Percentiles rank a stretch among this genome's conserved stretches.
Evolutionary conservation across 164 flowering plant species (phyloP).

Genomic region (Brasenia schreberi): DNA sequence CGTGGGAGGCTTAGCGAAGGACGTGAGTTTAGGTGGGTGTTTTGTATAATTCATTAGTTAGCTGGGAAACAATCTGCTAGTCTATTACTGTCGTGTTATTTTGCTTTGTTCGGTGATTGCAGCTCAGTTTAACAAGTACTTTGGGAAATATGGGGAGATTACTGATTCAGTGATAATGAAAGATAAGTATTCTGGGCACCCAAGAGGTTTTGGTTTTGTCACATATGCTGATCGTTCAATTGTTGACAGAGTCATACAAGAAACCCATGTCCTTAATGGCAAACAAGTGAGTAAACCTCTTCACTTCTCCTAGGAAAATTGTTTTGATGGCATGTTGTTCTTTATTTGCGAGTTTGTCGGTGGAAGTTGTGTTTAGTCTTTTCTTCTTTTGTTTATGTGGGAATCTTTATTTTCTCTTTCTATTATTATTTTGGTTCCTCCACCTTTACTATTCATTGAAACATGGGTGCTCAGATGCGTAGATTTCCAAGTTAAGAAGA

Average conservation of each 20-base stretch:
- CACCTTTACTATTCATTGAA: too few species aligned
- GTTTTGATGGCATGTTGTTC: too few species aligned
- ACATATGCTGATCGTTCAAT: conserved; percentile 90
- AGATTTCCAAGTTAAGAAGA: too few species aligned
- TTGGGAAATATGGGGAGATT: conserved; percentile 82
- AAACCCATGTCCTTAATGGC: conserved; percentile 63
- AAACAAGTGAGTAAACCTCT: conserved; percentile 42
- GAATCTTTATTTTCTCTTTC: too few species aligned
- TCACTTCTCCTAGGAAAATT: not conserved
- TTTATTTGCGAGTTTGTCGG: not conserved
- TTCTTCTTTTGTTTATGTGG: too few species aligned
- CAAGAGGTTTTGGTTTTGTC: conserved; percentile 92
- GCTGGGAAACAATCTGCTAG: not conserved
- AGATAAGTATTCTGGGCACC: conserved; percentile 62
- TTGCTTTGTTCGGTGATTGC: not conserved
- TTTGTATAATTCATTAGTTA: not conserved
- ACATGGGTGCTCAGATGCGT: too few species aligned
- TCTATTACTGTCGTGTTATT: not conserved
- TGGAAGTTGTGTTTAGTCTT: not conserved
- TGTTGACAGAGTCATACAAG: conserved; percentile 76
- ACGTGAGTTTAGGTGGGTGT: conserved; percentile 40
- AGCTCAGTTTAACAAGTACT: conserved; percentile 65
- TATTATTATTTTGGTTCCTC: too few species aligned
- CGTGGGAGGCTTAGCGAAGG: conserved; percentile 77
- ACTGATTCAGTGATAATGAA: conserved; percentile 89